phyloP scores from a whole-genome alignment of 768 basidiomycete species.

The Mycena albidolilacea region DNA sequence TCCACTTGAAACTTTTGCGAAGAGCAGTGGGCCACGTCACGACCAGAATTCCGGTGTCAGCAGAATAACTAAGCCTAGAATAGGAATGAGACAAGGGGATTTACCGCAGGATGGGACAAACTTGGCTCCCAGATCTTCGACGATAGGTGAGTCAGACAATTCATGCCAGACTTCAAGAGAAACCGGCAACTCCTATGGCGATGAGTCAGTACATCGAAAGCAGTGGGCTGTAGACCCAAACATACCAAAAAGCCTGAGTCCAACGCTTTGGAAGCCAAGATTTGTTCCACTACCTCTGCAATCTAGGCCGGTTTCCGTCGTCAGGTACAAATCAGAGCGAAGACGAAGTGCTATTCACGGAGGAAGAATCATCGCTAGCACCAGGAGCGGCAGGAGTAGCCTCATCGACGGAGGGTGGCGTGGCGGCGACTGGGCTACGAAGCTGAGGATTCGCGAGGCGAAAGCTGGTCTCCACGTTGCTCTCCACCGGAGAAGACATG shows the following conservation, averaged over 20 bases:
- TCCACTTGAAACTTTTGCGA: constrained; percentile 13
- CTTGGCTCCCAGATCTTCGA: neutral
- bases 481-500: no score
- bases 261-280: neutral
- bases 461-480: neutral
- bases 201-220: neutral
- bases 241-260: neutral
- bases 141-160: neutral
- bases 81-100: neutral
- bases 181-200: neutral
- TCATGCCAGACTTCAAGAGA: constrained; percentile 1
- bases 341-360: neutral
- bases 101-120: constrained; percentile 6
- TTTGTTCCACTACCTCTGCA: neutral
- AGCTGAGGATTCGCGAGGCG: neutral
- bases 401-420: neutral
- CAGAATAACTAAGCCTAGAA: neutral
- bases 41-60: neutral
- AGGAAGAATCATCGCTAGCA: neutral
- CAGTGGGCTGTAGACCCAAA: neutral
- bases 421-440: neutral
- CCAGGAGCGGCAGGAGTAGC: neutral
- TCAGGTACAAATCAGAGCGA: neutral
- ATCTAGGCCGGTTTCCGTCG: neutral
- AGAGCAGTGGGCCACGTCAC: constrained; percentile 17